A percentile compares a stretch with the other conserved stretches of the same genome.
phyloP scores from a whole-genome alignment of 306 rosid species.

The Trifolium repens region DNA sequence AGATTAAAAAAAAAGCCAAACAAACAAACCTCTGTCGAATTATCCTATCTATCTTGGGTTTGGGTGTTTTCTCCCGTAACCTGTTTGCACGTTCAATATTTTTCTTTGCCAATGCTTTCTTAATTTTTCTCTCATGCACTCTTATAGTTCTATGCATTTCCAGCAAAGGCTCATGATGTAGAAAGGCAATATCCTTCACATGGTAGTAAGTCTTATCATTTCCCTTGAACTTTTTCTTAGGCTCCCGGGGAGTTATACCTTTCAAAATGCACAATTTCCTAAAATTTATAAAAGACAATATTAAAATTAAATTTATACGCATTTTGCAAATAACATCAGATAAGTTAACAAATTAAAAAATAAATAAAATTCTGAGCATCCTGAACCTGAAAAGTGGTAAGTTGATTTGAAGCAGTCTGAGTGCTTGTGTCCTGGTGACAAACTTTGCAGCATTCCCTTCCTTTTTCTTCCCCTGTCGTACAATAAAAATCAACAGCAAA shows the following conservation, averaged over 20 bases:
- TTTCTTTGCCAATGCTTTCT: conserved; percentile 86
- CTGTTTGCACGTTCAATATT: conserved; percentile 70
- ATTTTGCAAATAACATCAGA: not conserved
- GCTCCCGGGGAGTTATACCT: conserved; percentile 91
- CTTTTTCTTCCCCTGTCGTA: conserved; percentile 84
- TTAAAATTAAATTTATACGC: not conserved
- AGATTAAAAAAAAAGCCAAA: conserved; percentile 25
- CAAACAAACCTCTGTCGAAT: conserved; percentile 74
- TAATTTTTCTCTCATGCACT: conserved; percentile 77
- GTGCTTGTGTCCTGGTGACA: conserved; percentile 84
- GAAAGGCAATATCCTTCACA: conserved; percentile 84
- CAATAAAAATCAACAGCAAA: not conserved
- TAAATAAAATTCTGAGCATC: not conserved
- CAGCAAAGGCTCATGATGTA: conserved; percentile 85
- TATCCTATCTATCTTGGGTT: conserved; percentile 67
- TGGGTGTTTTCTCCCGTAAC: conserved; percentile 59
- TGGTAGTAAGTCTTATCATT: conserved; percentile 92
- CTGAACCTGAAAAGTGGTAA: conserved; percentile 83
- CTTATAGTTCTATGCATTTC: conserved; percentile 71
- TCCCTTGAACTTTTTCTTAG: conserved; percentile 94
- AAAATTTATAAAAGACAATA: conserved; percentile 34
- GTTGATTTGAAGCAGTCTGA: conserved; percentile 81
- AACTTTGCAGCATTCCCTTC: conserved; percentile 94
- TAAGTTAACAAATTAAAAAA: too few species aligned
- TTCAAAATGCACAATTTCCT: conserved; percentile 92